Conservation (phyloP, 2,329 filamentous ascomycete species). For the Epichloe festucae region DNA sequence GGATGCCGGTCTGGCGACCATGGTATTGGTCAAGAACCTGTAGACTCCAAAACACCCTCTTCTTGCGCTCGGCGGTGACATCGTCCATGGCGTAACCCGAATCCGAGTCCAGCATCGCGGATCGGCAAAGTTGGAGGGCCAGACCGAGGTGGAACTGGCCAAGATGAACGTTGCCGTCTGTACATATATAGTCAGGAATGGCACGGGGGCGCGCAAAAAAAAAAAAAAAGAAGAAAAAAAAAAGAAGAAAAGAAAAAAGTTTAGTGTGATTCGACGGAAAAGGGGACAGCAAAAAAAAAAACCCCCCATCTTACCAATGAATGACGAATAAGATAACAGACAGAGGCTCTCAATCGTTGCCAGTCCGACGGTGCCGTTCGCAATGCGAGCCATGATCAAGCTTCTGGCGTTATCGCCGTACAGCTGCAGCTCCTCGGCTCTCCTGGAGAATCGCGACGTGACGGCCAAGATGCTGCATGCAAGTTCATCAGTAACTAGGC, state of each 20-base stretch:
- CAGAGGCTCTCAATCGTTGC: slow-evolving; percentile 38
- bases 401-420: slow-evolving; percentile 28
- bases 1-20: slow-evolving; percentile 30
- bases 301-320: slow-evolving; percentile 26
- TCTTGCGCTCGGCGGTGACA: slow-evolving; percentile 29
- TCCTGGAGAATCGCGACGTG: slow-evolving; percentile 26
- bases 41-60: slow-evolving; percentile 37
- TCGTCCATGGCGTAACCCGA: slow-evolving; percentile 24
- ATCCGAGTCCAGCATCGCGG: slow-evolving; percentile 33
- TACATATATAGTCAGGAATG: neutral
- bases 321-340: slow-evolving; percentile 34
- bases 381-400: slow-evolving; percentile 34
- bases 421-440: slow-evolving; percentile 18
- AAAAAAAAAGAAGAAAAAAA: neutral
- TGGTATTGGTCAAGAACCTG: slow-evolving; percentile 37
- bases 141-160: slow-evolving; percentile 38
- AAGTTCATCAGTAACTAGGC: slow-evolving; percentile 25
- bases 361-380: slow-evolving; percentile 35
- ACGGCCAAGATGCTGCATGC: slow-evolving; percentile 28
- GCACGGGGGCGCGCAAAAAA: neutral
- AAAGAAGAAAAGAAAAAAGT: neutral
- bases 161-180: slow-evolving; percentile 34
- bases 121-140: slow-evolving; percentile 35
- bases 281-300: neutral
- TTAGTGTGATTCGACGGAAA: too few species aligned